Percentiles rank a stretch among this genome's conserved stretches.
phyloP scores from a whole-genome alignment of 2,329 filamentous ascomycete genomes.

The Colletotrichum musae region DNA sequence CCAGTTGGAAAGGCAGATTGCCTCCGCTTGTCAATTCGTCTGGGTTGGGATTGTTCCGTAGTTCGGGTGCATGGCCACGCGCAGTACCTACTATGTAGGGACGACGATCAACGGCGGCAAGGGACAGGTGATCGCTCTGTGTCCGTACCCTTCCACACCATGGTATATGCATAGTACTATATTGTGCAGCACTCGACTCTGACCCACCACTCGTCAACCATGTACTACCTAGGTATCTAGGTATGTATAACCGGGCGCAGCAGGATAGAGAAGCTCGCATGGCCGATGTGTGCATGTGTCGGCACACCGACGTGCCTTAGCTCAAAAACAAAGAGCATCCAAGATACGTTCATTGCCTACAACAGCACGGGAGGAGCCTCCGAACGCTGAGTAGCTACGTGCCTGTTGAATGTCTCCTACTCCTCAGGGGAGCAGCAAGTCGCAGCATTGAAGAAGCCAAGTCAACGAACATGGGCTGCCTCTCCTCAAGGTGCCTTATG shows the following conservation, averaged over 20 bases:
- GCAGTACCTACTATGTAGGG: background rate
- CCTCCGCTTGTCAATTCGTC: slow-evolving; percentile 29
- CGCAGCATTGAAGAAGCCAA: slow-evolving; percentile 15
- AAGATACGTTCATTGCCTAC: too few relatives aligned
- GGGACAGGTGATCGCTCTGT: too few relatives aligned
- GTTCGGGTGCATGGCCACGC: background rate
- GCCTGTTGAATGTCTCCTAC: background rate
- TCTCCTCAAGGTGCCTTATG: too few relatives aligned
- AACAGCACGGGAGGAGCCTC: too few relatives aligned
- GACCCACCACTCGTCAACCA: too few relatives aligned
- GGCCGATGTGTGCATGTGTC: slow-evolving; percentile 35
- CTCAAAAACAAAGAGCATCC: too few relatives aligned
- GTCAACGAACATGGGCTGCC: background rate
- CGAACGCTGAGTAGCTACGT: too few relatives aligned
- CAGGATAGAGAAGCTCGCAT: slow-evolving; percentile 3
- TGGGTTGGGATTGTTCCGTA: slow-evolving; percentile 15
- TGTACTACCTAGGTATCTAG: too few relatives aligned
- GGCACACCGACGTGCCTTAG: background rate
- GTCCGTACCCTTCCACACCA: too few relatives aligned
- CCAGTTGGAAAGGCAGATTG: slow-evolving; percentile 24
- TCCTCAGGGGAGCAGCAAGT: slow-evolving; percentile 33
- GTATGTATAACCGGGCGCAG: too few relatives aligned
- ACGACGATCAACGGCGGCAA: slow-evolving; percentile 14
- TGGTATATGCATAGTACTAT: too few relatives aligned
- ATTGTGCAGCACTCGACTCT: too few relatives aligned